Percentiles rank a stretch among this genome's conserved stretches.
phyloP scores from a whole-genome alignment of 352 stramenopile genomes.

The Phytophthora tubulina region DNA sequence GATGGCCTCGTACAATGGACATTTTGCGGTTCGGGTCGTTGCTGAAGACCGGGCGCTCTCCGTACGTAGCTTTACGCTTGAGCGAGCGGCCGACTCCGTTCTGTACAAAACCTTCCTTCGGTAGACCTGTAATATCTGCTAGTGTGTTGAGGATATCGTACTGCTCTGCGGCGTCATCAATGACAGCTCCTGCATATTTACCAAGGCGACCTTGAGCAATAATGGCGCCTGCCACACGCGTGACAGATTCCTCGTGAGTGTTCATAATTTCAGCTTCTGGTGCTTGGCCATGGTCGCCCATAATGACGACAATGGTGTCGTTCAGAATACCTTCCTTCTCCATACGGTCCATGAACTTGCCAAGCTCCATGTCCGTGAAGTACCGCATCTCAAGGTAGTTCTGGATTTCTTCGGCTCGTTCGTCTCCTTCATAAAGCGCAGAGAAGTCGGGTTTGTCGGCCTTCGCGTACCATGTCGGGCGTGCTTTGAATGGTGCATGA shows the following conservation, averaged over 20 bases:
- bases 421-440: conserved; percentile 46
- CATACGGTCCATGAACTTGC: conserved; percentile 61
- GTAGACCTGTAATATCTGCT: conserved; percentile 65
- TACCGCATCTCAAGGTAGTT: conserved; percentile 71
- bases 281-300: conserved; percentile 63
- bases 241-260: conserved; percentile 54
- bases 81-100: conserved; percentile 65
- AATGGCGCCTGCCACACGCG: conserved; percentile 49
- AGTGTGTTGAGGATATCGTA: conserved; percentile 73
- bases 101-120: conserved; percentile 56
- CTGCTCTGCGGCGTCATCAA: conserved; percentile 55
- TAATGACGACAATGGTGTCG: conserved; percentile 68
- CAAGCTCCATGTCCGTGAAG: conserved; percentile 62
- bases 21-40: conserved; percentile 66
- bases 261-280: conserved; percentile 55
- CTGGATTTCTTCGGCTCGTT: conserved; percentile 42
- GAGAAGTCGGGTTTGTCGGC: conserved; percentile 59
- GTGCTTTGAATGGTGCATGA: conserved; percentile 43
- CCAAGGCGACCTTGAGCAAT: conserved; percentile 61
- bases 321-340: conserved; percentile 56
- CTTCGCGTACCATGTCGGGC: conserved; percentile 53
- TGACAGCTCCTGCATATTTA: conserved; percentile 41
- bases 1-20: conserved; percentile 49
- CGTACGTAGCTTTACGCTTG: conserved; percentile 42
- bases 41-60: conserved; percentile 49